Evolutionary conservation across 2,329 filamentous ascomycete genomes (phyloP).

Genomic region (Pseudogymnoascus sp.): DNA sequence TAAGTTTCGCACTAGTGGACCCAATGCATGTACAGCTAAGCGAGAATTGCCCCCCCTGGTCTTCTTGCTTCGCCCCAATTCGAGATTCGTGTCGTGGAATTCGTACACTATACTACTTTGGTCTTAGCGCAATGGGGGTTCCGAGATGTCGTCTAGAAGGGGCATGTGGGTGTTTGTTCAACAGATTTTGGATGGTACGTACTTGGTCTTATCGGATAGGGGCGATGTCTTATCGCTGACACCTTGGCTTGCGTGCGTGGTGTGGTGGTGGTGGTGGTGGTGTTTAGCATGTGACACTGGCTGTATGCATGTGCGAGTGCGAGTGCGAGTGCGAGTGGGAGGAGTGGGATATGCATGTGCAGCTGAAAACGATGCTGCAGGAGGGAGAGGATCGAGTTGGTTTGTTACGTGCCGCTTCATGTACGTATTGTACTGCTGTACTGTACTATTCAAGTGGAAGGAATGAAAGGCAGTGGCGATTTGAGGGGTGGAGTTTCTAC

Average conservation of each 20-base stretch:
- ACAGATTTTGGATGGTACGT: background rate
- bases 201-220: background rate
- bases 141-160: background rate
- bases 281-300: background rate
- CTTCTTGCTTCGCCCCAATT: background rate
- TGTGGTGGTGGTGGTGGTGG: background rate
- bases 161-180: background rate
- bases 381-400: background rate
- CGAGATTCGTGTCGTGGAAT: background rate
- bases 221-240: conserved; percentile 3
- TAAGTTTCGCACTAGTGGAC: conserved; percentile 6
- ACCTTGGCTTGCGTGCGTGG: background rate
- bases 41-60: background rate
- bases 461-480: background rate
- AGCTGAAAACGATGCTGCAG: conserved; percentile 2
- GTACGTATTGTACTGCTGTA: background rate
- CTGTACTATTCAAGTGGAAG: background rate
- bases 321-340: background rate
- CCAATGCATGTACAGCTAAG: background rate
- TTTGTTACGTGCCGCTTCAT: background rate
- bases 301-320: background rate
- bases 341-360: conserved; percentile 5
- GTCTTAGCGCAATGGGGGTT: background rate
- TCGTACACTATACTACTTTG: background rate
- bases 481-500: background rate